A percentile compares a stretch with the other conserved stretches of the same genome.
These are phyloP conservation scores for Boletus subparvulus DNA, from an alignment of 768 basidiomycete species.

Conservation along the genomic window DNA sequence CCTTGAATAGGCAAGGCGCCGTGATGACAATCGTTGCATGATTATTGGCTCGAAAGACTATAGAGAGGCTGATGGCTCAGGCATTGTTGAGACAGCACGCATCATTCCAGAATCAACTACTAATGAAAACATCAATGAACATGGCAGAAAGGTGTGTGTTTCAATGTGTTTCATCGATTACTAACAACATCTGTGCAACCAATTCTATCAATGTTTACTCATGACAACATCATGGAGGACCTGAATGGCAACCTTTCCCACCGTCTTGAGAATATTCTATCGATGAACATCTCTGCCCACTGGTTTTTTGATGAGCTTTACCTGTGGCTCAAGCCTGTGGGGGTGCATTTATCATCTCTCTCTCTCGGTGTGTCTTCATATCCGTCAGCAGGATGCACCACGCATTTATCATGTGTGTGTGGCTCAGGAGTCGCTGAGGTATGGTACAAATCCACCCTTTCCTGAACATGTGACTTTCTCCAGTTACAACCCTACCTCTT, in stretches of 20 bases:
- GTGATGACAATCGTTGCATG: background rate
- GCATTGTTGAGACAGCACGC: background rate
- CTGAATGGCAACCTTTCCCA: background rate
- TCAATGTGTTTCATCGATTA: background rate
- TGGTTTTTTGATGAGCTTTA: background rate
- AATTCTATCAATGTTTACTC: background rate
- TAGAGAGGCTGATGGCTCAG: background rate
- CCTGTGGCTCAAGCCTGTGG: constrained; percentile 7
- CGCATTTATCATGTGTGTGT: background rate
- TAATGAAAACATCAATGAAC: background rate
- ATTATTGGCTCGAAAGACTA: background rate
- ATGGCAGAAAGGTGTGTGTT: background rate
- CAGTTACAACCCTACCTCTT: background rate
- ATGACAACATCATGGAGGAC: background rate
- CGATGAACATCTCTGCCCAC: background rate
- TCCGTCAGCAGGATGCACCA: background rate
- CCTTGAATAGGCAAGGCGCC: background rate
- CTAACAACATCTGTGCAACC: background rate
- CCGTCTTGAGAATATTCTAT: background rate
- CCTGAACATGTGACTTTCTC: constrained; percentile 1
- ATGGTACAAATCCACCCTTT: background rate
- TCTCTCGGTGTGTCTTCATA: background rate
- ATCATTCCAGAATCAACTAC: background rate
- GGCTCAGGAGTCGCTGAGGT: background rate
- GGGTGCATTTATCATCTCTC: background rate